Evolutionary conservation across 129 eudicot genomes (phyloP).

Genomic region (Apium graveolens): DNA sequence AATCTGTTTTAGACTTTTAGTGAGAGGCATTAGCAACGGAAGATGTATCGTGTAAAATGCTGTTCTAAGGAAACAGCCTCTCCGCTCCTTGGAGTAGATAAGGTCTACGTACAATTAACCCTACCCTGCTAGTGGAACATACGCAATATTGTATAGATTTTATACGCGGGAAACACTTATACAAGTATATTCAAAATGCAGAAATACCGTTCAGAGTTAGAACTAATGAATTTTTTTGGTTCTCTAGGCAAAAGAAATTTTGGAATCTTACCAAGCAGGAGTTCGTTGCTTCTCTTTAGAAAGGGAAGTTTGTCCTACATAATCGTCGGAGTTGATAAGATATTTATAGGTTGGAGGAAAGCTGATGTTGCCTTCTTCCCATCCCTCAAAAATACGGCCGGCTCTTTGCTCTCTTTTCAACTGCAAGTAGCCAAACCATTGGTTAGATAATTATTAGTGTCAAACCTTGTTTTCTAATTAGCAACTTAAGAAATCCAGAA

Average conservation of each 20-base stretch:
- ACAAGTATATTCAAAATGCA: background rate
- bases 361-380: slow-evolving; percentile 76
- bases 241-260: background rate
- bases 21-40: background rate
- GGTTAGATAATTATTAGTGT: background rate
- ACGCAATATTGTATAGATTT: no score
- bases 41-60: no score
- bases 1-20: background rate
- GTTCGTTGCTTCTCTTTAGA: slow-evolving; percentile 70
- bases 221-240: background rate
- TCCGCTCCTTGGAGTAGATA: background rate
- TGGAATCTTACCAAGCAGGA: slow-evolving; percentile 70
- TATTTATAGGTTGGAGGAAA: slow-evolving; percentile 96
- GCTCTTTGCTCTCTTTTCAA: slow-evolving; percentile 71
- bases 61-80: background rate
- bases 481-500: background rate
- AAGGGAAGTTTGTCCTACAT: slow-evolving; percentile 48
- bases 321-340: slow-evolving; percentile 49
- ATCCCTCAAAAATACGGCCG: slow-evolving; percentile 72
- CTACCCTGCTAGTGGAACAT: background rate
- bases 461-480: background rate
- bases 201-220: background rate
- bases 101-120: background rate
- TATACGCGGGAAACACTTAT: background rate
- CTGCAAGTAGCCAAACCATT: slow-evolving; percentile 27